Evolutionary conservation across 1,284 basidiomycete genomes (phyloP), one percentile per base, ranked within the genome.

Genomic region (Pseudozyma sp.): DNA sequence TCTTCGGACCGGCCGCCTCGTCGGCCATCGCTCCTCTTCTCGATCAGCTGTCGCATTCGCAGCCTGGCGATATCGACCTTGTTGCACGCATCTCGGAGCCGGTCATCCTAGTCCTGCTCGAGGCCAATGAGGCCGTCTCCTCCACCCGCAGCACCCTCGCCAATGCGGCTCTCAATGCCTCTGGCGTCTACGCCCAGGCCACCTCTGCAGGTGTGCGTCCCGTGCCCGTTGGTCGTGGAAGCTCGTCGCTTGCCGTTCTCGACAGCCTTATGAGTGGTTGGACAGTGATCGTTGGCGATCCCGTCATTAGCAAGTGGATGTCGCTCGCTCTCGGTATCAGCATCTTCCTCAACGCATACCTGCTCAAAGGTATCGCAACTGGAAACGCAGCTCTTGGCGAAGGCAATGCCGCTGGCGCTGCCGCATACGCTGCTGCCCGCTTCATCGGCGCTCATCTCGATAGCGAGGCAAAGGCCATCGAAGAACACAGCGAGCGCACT

Each of bases 271-370:
- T 97, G 92, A 90, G 90, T 42, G 89, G 90, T n/a, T 98, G 95
- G 96, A 94, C 93, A 8, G 87, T 88, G n/a, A 90, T 98, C 70
- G 94, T 97, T 55, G 94, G 94, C 34, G 96, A 99, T 83, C 96
- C 96, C 0, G 90, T 98, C 57, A 87, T 99, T 76, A 92, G 90
- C 81, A 99, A 99, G 87, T 97, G 94, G 93, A 96, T 99, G 92
- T 97, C 57, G 88, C 57, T 94, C 55, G 88, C 92, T 16, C 89
- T 99, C 35, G 91, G 90, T 4, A 89, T 96, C 75, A 94, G 92
- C 71, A 91, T 99, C 71, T 90, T 92, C 68, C 87, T 99, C 71
- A 99, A 99, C 80, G 94, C 94, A 1, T 97, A 94, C 84, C 87
- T 99, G 35, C 88, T 99, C 69, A 96, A 94, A 85, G 88, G 88